Base-by-base conservation (phyloP, 805 yeast species). In the Myxozyma neotropica region DNA sequence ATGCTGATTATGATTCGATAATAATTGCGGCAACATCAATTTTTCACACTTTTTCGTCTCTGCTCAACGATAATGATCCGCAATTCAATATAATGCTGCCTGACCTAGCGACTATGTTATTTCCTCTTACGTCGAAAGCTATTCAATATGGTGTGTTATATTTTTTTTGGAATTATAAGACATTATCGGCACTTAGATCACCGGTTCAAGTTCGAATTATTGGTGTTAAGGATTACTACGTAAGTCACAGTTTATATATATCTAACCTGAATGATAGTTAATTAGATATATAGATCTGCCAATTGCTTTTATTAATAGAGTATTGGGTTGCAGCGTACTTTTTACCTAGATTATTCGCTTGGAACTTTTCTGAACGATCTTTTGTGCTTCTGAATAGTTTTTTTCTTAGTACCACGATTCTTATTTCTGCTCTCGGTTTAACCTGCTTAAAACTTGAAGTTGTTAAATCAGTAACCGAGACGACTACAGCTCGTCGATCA, bases 101-200 rank as follows among this genome's bases (percentile, higher is more conserved):
- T 7, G 47, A 27, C 15, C 26, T 49, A 13, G 52, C 55, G 7
- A 27, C 44, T 3, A 17, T 21, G 3, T 15, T 47, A 19, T 55
- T 45, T 36, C 44, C 50, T 3, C 10, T 58, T n/a, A 1, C 35
- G 35, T 35, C 47, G 23, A 38, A 39, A 7, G 36, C 57, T 4
- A 21, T 51, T 7, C 56, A 48, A 17, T 31, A 53, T 12, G 19
- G 55, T 12, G 21, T 57, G 7, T 36, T 52, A 6, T 60, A 56
- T 38, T 35, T 56, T 17, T 56, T 53, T 38, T 60, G 64, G 64
- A 57, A 60, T 31, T 60, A 60, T 33, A 35, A 50, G n/a, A 17
- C 4, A 12, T 31, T 53, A 17, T 23, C 48, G 1, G 60, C 61
- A 12, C 24, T 52, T 5, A 24, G 27, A 13, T 46, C 58, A 24